phyloP scores from a whole-genome alignment of 106 monocot genomes.

The Dioscorea alata region DNA sequence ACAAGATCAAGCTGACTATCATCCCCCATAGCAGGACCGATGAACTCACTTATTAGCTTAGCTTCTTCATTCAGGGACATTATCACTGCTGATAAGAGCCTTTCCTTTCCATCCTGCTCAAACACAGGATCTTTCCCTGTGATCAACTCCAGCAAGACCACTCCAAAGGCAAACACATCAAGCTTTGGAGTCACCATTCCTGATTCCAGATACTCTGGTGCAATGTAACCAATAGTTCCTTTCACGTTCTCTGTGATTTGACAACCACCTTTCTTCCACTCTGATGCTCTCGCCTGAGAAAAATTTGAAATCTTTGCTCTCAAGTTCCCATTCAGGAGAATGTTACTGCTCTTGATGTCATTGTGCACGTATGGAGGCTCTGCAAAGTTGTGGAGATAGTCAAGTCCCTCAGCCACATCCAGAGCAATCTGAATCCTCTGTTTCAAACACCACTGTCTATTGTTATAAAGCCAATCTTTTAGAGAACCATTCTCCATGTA shows the following conservation, averaged over 20 bases:
- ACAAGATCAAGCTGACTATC: constrained; percentile 12
- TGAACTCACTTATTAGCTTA: constrained; percentile 4
- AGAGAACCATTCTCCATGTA: constrained; percentile 27
- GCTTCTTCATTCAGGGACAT: constrained; percentile 10
- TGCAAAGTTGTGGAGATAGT: constrained; percentile 35
- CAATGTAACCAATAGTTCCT: constrained; percentile 23
- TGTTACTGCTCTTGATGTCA: constrained; percentile 26
- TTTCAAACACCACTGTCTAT: constrained; percentile 1
- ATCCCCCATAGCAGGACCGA: constrained; percentile 5
- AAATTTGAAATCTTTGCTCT: constrained; percentile 28
- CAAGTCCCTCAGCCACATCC: constrained; percentile 37
- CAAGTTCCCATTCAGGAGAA: constrained; percentile 23
- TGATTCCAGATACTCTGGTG: constrained; percentile 25
- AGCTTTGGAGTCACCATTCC: constrained; percentile 25
- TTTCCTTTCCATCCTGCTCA: constrained; percentile 10
- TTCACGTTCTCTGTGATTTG: neutral
- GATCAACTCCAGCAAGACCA: constrained; percentile 22
- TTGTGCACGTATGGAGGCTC: constrained; percentile 25
- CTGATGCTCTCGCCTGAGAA: constrained; percentile 10
- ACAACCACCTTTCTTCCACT: neutral
- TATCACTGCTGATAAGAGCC: constrained; percentile 5
- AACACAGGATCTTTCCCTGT: constrained; percentile 11
- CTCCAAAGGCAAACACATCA: constrained; percentile 35
- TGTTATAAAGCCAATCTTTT: constrained; percentile 20
- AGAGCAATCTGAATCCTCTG: constrained; percentile 27